Evolutionary conservation across 257 asterid species (phyloP).

Genomic region (Perilla frutescens): DNA sequence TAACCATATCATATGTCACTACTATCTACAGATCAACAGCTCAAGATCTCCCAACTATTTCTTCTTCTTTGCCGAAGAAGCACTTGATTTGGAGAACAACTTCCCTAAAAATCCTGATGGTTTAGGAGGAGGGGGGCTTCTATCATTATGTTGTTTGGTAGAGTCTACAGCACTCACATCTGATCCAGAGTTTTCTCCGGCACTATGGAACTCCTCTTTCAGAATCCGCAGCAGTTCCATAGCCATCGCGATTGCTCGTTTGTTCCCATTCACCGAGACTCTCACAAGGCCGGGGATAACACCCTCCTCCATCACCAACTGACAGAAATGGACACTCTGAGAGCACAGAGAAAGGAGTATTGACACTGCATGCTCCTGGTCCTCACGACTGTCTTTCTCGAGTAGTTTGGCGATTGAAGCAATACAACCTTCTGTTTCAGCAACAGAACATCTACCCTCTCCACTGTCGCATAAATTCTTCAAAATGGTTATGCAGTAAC

Average conservation of each 20-base stretch:
- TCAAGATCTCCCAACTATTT: constrained; percentile 22
- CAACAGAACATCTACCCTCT: constrained; percentile 51
- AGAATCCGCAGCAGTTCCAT: constrained; percentile 68
- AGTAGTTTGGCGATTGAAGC: constrained; percentile 61
- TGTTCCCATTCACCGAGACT: constrained; percentile 64
- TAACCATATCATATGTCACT: neutral
- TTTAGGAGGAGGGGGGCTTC: constrained; percentile 40
- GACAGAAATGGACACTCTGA: constrained; percentile 50
- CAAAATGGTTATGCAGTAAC: constrained; percentile 56
- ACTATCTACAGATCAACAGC: constrained; percentile 4
- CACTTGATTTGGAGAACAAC: constrained; percentile 47
- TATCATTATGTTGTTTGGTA: constrained; percentile 33
- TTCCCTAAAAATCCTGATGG: constrained; percentile 49
- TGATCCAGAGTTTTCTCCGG: constrained; percentile 40
- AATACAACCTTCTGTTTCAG: constrained; percentile 72
- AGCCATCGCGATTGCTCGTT: constrained; percentile 64
- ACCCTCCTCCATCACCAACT: constrained; percentile 72
- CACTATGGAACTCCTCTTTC: constrained; percentile 46
- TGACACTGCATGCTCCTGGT: constrained; percentile 72
- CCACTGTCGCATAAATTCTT: constrained; percentile 49
- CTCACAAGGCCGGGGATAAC: constrained; percentile 63
- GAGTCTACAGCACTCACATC: constrained; percentile 12
- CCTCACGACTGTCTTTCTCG: constrained; percentile 56
- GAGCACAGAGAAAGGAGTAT: constrained; percentile 78
- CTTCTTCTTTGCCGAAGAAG: constrained; percentile 36